phyloP scores from a whole-genome alignment of 1,284 basidiomycete species.

The Papiliotrema fonsecae region DNA sequence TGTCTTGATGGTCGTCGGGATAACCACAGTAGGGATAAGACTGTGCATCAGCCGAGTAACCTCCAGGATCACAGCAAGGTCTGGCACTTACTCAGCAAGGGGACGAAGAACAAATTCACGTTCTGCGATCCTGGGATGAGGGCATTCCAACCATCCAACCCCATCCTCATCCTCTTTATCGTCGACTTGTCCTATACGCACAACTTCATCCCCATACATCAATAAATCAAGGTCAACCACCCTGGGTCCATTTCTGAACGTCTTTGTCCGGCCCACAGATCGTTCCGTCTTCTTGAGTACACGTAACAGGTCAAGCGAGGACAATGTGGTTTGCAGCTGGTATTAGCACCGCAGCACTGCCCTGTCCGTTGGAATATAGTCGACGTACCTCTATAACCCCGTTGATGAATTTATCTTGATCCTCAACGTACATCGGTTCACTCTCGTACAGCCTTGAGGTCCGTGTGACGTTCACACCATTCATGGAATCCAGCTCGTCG shows the following conservation, averaged over 20 bases:
- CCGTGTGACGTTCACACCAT: conserved; percentile 56
- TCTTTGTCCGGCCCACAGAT: conserved; percentile 73
- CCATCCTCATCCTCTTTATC: conserved; percentile 51
- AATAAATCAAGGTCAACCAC: conserved; percentile 89
- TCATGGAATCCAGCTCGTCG: conserved; percentile 16
- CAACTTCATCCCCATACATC: conserved; percentile 62
- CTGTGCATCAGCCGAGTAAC: too few species aligned
- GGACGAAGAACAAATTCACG: conserved; percentile 90
- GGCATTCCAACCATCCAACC: conserved; percentile 66
- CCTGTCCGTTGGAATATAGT: neutral
- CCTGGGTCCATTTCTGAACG: conserved; percentile 79
- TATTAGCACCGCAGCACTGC: neutral
- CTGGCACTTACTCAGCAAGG: conserved; percentile 73
- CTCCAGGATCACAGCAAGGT: too few species aligned
- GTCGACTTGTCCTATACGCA: conserved; percentile 56
- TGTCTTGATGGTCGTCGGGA: too few species aligned
- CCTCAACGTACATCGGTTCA: conserved; percentile 88
- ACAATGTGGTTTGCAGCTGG: conserved; percentile 69
- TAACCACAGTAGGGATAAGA: too few species aligned
- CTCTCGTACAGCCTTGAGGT: conserved; percentile 94
- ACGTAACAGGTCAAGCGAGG: conserved; percentile 60
- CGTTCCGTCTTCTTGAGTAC: conserved; percentile 72
- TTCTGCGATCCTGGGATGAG: conserved; percentile 76
- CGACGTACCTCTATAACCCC: conserved; percentile 74
- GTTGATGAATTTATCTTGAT: conserved; percentile 87